Base-by-base conservation (phyloP, 225 moss, liverwort and hornwort species). In the Thuidium tamariscinum region DNA sequence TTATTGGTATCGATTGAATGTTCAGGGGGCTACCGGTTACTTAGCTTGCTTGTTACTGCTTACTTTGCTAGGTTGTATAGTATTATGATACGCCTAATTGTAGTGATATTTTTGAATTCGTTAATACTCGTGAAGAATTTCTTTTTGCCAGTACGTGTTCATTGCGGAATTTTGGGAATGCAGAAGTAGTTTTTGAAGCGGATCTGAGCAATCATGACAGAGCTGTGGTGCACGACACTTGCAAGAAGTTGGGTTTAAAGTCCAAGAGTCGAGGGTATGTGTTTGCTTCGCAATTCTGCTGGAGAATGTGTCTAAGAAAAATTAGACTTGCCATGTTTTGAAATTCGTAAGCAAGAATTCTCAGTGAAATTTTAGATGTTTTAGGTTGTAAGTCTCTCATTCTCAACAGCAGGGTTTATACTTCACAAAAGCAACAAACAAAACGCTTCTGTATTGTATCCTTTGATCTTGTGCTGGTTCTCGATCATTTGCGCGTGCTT, bases 211-310 rank as follows among this genome's bases (percentile, higher is more conserved):
- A 99, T 84, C 96, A 99, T 90, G 98, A 99, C 89, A 94, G 97
- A 93, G 98, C 98, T 72, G 94, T 99, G 91, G 98, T 97, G 86
- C 98, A 99, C 87, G 96, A 96, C 79, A 94, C 94, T 85, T 97
- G 98, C 90, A 95, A 95, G 80, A 97, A 94, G 86, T 90, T 99
- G 96, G 98, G 97, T n/a, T 95, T 99, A 70, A 97, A 99, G 88
- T 99, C 98, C 77, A 99, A 95, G 88, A 99, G 98, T 89, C 90
- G 92, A 75, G 98, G 98, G 97, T 97, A 95, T 82, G 91, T 89
- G 64, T 76, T 39, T 82, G 52, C 79, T 77, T 71, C 9, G 27
- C n/a, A n/a, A 74, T 78, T 74, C 52, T 55, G 36, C 46, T 85
- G 18, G 66, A 85, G 85, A 80, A 64, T 85, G 83, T 72, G 80